Conservation (phyloP, 2,329 filamentous ascomycete species). For the Fragosphaeria purpurea region DNA sequence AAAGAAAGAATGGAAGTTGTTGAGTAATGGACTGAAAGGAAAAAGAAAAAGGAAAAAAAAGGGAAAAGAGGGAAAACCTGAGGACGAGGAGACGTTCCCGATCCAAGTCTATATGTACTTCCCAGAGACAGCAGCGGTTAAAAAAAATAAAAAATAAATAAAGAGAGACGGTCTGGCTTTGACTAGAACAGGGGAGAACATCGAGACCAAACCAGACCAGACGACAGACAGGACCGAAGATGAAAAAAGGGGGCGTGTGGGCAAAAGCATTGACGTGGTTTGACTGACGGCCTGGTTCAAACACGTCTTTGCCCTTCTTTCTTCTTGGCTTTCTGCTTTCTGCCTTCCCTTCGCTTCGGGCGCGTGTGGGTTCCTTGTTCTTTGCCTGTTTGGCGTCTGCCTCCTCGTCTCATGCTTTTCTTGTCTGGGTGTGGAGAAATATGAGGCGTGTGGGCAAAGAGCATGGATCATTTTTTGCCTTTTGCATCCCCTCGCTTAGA, state of each 20-base stretch:
- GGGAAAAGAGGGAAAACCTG: neutral
- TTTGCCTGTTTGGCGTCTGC: too few species aligned
- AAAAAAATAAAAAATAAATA: neutral
- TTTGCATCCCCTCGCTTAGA: constrained; percentile 4
- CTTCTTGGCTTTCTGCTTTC: neutral
- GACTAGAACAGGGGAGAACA: too few species aligned
- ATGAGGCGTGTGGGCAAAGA: neutral
- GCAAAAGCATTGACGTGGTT: neutral
- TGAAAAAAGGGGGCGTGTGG: neutral
- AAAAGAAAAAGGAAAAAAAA: neutral
- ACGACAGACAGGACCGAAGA: constrained; percentile 2
- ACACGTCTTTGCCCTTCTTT: neutral
- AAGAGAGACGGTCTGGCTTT: neutral
- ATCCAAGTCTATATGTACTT: constrained; percentile 1
- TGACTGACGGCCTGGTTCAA: neutral
- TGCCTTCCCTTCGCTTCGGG: too few species aligned
- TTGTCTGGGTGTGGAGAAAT: neutral
- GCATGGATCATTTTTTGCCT: constrained; percentile 6
- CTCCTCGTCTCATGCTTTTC: neutral
- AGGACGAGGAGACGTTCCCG: neutral
- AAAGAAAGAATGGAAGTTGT: constrained; percentile 5
- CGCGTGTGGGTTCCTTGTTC: too few species aligned
- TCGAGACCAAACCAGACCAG: neutral
- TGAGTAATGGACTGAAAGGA: constrained; percentile 5
- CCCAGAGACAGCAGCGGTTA: neutral